Base-by-base conservation (phyloP, 73 alveolate species). In the Blepharisma stoltei region DNA sequence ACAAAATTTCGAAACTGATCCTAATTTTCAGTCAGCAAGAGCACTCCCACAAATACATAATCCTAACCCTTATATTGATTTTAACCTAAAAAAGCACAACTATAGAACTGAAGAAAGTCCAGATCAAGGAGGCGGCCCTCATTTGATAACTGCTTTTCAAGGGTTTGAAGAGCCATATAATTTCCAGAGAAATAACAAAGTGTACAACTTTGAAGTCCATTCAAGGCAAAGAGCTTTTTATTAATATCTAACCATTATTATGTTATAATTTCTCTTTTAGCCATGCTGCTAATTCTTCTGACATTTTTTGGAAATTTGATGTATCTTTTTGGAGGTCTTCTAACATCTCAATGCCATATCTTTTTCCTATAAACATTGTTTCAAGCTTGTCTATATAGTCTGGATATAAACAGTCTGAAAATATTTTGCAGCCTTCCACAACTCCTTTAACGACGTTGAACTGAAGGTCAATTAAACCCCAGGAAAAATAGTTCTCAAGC, bases 391-490 rank as follows among this genome's bases (percentile, higher is more conserved):
- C 86, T 41, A 84, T 71, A 45, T 66, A 84, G 41, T 84, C 92
- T 14, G 92, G 89, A 45, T 66, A 79, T 23, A 84, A 54, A 25
- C 85, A 81, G 53, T 84, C 92, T 54, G 84, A 77, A 75, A 48
- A 84, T 14, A 84, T 67, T 44, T 81, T 84, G 44, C 83, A 54
- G 14, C 46, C 54, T 21, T 55, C 9, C 14, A 83, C 47, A 6
- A 54, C 79, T 38, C 93, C 92, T 6, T 86, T 80, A 52, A 78
- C 55, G 1, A 91, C 97, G 7, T 91, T 81, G 70, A 91, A 70
- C 54, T 88, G 76, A 7, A 91, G 65, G 70, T 90, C 97, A 6
- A 91, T 43, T 14, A 75, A 60, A 18, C 96, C 98, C 96, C 97
- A 91, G n/a, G 83, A 81, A 71, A 93, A 91, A 66, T 88, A 88